phyloP scores from a whole-genome alignment of 1,284 basidiomycete genomes.

The Cryptococcus hybrid region DNA sequence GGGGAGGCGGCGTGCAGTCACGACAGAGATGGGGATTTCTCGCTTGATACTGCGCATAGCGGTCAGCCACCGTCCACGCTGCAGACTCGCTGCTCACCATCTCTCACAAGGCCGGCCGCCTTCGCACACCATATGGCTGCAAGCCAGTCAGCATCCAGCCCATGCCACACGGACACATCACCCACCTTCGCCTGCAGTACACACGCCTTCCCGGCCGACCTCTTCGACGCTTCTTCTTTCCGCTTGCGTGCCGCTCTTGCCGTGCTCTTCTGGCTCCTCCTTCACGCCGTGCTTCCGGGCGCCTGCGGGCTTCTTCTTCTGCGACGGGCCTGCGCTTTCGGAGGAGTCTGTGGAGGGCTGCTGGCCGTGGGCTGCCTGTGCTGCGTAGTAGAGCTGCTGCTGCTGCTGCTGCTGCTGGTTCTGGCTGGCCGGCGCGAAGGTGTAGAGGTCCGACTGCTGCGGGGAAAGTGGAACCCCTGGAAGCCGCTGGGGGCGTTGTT shows the following conservation, averaged over 20 bases:
- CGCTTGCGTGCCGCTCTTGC: conserved; percentile 4
- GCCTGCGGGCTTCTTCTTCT: neutral
- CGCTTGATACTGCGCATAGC: conserved; percentile 69
- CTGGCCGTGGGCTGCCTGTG: neutral
- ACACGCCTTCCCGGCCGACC: conserved; percentile 70
- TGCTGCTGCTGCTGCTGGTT: neutral
- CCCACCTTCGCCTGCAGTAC: conserved; percentile 78
- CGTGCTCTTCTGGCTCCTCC: conserved; percentile 3
- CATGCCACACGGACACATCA: neutral
- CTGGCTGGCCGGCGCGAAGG: neutral
- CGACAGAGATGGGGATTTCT: conserved; percentile 86
- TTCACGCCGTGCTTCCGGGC: neutral
- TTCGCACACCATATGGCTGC: conserved; percentile 73
- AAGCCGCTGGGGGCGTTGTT: too few relatives aligned
- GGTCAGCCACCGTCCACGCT: neutral
- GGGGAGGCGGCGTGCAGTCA: conserved; percentile 65
- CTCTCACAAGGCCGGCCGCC: conserved; percentile 79
- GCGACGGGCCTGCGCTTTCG: neutral
- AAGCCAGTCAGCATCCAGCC: conserved; percentile 3
- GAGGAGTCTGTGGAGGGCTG: neutral
- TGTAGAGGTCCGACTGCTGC: too few relatives aligned
- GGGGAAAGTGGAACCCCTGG: too few relatives aligned
- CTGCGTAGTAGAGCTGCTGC: neutral
- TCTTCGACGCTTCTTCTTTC: conserved; percentile 61
- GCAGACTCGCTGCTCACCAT: conserved; percentile 61